Percentiles rank a stretch among this genome's conserved stretches.
phyloP scores from a whole-genome alignment of 352 stramenopile genomes.

The Globisporangium canariense region DNA sequence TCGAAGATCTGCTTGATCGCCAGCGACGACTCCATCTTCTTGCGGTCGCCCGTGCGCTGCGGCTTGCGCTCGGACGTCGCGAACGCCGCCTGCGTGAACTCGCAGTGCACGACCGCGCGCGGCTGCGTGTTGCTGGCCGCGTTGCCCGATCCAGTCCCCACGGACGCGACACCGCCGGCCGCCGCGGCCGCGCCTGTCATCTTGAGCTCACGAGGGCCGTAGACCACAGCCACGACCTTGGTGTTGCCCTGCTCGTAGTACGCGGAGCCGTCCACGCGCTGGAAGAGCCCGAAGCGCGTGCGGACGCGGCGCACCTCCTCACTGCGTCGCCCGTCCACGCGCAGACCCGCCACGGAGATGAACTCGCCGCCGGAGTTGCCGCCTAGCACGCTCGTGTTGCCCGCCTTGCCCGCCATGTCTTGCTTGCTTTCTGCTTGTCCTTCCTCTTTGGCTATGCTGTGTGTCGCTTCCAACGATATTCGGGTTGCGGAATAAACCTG shows the following conservation, averaged over 20 bases:
- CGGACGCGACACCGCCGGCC: conserved; percentile 33
- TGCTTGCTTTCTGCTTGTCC: not conserved
- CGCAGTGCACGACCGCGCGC: conserved; percentile 71
- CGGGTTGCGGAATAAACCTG: not conserved
- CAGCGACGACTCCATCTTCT: conserved; percentile 85
- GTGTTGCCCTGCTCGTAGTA: conserved; percentile 90
- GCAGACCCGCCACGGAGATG: conserved; percentile 81
- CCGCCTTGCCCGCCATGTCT: conserved; percentile 61
- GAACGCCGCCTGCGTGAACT: conserved; percentile 88
- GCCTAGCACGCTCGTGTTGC: conserved; percentile 52
- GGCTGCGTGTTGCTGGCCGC: conserved; percentile 67
- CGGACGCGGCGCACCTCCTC: conserved; percentile 84
- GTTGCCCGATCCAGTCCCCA: conserved; percentile 59
- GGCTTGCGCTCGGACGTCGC: conserved; percentile 83
- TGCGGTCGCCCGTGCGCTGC: conserved; percentile 77
- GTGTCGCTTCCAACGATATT: conserved; percentile 1
- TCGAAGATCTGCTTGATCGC: conserved; percentile 92
- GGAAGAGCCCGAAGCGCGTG: conserved; percentile 81
- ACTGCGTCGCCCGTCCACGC: conserved; percentile 77
- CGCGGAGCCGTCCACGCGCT: conserved; percentile 81
- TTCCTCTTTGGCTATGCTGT: not conserved
- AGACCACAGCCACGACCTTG: conserved; percentile 87
- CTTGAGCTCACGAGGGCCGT: conserved; percentile 82
- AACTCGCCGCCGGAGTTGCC: conserved; percentile 64
- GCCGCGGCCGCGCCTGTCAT: conserved; percentile 28